phyloP scores from a whole-genome alignment of 306 rosid species.

The Dryas alaskensis region DNA sequence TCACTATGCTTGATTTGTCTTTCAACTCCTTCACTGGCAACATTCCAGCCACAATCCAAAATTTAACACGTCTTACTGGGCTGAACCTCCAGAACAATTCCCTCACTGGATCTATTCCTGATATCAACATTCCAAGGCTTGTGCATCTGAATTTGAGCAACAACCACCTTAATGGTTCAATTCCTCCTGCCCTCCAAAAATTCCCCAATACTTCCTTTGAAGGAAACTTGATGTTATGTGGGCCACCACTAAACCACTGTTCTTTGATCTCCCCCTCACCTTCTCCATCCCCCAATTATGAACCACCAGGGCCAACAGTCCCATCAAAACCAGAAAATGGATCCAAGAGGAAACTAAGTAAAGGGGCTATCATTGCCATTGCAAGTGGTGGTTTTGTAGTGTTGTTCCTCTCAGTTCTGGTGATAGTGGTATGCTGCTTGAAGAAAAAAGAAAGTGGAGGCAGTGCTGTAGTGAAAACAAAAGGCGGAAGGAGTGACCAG shows the following conservation, averaged over 20 bases:
- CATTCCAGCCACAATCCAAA: slow-evolving; percentile 51
- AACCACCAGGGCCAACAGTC: slow-evolving; percentile 28
- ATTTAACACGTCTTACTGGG: slow-evolving; percentile 46
- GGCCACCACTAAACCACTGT: slow-evolving; percentile 60
- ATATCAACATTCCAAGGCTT: slow-evolving; percentile 51
- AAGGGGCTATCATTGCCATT: slow-evolving; percentile 50
- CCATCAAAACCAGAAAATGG: slow-evolving; percentile 32
- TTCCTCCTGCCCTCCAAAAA: slow-evolving; percentile 53
- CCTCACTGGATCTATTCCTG: slow-evolving; percentile 64
- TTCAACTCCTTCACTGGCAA: slow-evolving; percentile 62
- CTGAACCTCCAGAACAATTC: slow-evolving; percentile 65
- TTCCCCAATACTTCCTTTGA: slow-evolving; percentile 62
- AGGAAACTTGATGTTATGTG: slow-evolving; percentile 71
- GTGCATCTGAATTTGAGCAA: slow-evolving; percentile 64
- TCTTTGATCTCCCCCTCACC: slow-evolving; percentile 37
- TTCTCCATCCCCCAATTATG: slow-evolving; percentile 30
- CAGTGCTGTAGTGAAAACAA: slow-evolving; percentile 31
- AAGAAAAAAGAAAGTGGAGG: slow-evolving; percentile 45
- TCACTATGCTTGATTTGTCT: slow-evolving; percentile 70
- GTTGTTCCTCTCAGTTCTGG: slow-evolving; percentile 38
- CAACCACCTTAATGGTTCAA: slow-evolving; percentile 67
- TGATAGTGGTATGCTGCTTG: slow-evolving; percentile 42
- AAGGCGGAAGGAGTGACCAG: slow-evolving; percentile 44
- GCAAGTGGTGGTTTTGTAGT: slow-evolving; percentile 35
- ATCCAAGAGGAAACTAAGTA: slow-evolving; percentile 45